Conservation (phyloP, 192 early-diverging fungal genomes). For the Phycomyces nitens region DNA sequence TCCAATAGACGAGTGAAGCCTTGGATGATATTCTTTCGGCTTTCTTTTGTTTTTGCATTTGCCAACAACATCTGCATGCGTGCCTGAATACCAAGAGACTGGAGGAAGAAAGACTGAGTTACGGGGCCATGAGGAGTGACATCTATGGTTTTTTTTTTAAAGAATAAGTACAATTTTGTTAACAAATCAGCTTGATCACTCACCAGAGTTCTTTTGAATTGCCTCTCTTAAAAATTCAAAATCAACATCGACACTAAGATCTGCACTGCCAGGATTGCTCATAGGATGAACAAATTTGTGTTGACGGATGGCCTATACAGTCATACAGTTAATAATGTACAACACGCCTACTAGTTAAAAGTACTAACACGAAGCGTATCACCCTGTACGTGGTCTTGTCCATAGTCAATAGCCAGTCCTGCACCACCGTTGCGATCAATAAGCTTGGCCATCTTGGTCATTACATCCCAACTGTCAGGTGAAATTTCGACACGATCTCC, state of each 20-base stretch:
- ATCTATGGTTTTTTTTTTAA: too few species aligned
- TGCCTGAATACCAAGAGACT: slow-evolving; percentile 77
- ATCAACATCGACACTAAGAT: slow-evolving; percentile 92
- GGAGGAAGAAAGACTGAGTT: slow-evolving; percentile 74
- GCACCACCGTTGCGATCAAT: slow-evolving; percentile 66
- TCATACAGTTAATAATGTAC: slow-evolving; percentile 10
- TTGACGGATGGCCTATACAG: slow-evolving; percentile 67
- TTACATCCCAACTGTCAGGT: slow-evolving; percentile 70
- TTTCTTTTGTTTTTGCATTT: slow-evolving; percentile 41
- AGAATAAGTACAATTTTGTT: too few species aligned
- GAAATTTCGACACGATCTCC: slow-evolving; percentile 84
- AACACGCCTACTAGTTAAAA: too few species aligned
- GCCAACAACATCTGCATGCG: slow-evolving; percentile 67
- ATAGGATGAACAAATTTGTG: slow-evolving; percentile 81
- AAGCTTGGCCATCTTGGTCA: slow-evolving; percentile 64
- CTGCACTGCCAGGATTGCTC: slow-evolving; percentile 76
- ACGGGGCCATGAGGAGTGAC: slow-evolving; percentile 66
- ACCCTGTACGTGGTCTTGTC: slow-evolving; percentile 67
- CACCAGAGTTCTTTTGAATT: slow-evolving; percentile 29
- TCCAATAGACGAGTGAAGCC: slow-evolving; percentile 76
- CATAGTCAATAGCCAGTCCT: slow-evolving; percentile 88
- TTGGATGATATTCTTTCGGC: slow-evolving; percentile 61
- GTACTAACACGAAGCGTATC: slow-evolving; percentile 63
- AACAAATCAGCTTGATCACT: slow-evolving; percentile 3
- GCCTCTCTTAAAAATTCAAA: slow-evolving; percentile 73